phyloP scores from a whole-genome alignment of 352 stramenopile species.

The Phytopythium sindhum region DNA sequence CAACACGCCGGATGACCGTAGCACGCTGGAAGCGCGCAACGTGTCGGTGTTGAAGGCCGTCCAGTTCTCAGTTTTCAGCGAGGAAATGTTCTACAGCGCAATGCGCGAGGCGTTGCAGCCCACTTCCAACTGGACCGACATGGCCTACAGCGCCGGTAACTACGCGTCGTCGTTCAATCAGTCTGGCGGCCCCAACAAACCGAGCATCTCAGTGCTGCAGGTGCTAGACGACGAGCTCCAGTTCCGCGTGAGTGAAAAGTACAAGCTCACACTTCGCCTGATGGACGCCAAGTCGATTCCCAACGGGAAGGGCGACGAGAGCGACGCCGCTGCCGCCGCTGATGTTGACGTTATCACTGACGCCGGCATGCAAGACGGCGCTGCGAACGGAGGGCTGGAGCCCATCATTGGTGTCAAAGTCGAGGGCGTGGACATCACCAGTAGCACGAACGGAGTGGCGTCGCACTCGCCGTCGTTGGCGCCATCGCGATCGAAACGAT shows the following conservation, averaged over 20 bases:
- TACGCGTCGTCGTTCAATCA: conserved; percentile 18
- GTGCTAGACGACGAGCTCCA: conserved; percentile 81
- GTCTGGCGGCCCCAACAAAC: conserved; percentile 20
- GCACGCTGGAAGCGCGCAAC: conserved; percentile 67
- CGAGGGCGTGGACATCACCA: conserved; percentile 19
- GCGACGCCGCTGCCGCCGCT: conserved; percentile 7
- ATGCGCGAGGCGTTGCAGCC: conserved; percentile 79
- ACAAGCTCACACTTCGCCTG: conserved; percentile 66
- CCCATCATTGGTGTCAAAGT: conserved; percentile 3
- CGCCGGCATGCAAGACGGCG: not conserved
- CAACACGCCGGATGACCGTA: conserved; percentile 60
- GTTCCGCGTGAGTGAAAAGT: conserved; percentile 72
- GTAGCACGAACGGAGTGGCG: conserved; percentile 18
- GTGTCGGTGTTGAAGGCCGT: conserved; percentile 67
- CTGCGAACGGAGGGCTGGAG: not conserved
- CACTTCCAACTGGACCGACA: conserved; percentile 65
- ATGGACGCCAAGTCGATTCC: conserved; percentile 50
- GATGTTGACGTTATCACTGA: not conserved
- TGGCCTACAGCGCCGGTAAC: conserved; percentile 60
- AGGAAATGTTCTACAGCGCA: conserved; percentile 80
- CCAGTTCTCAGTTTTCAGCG: conserved; percentile 85
- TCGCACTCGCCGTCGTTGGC: not conserved
- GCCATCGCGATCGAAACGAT: not conserved
- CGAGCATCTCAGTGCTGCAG: conserved; percentile 66
- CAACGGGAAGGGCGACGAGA: conserved; percentile 12